Evolutionary conservation across 495 filamentous ascomycete species (phyloP).

Genomic region (Lasiosphaeria ovina): DNA sequence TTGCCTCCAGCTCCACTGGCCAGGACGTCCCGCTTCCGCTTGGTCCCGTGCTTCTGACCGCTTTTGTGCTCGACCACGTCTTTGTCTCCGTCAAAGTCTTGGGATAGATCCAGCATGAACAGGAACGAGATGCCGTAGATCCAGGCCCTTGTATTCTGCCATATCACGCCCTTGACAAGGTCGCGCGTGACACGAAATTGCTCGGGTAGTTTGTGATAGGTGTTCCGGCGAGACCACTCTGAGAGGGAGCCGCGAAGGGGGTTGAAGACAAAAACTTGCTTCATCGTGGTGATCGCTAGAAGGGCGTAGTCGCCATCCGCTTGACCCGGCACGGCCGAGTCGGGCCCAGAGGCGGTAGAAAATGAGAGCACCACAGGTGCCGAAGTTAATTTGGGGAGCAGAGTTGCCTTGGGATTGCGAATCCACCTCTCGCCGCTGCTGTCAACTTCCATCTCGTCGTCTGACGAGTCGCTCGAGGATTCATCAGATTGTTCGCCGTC

Average conservation of each 20-base stretch:
- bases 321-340: slow-evolving; percentile 1
- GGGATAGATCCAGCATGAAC: slow-evolving; percentile 86
- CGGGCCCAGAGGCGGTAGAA: slow-evolving; percentile 22
- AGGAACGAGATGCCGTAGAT: slow-evolving; percentile 81
- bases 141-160: slow-evolving; percentile 81
- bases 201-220: slow-evolving; percentile 66
- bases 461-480: slow-evolving; percentile 23
- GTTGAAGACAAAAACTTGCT: slow-evolving; percentile 75
- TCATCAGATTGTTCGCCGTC: slow-evolving; percentile 33
- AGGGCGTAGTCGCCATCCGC: slow-evolving; percentile 55
- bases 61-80: slow-evolving; percentile 9
- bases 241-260: slow-evolving; percentile 69
- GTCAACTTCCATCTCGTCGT: slow-evolving; percentile 27
- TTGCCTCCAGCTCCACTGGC: slow-evolving; percentile 58
- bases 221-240: slow-evolving; percentile 84
- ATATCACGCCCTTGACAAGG: slow-evolving; percentile 76
- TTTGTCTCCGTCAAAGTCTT: slow-evolving; percentile 56
- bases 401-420: slow-evolving; percentile 60
- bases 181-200: slow-evolving; percentile 70
- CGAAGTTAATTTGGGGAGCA: slow-evolving; percentile 74
- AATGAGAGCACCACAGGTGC: slow-evolving; percentile 65
- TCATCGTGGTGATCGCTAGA: slow-evolving; percentile 70
- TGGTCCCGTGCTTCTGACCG: slow-evolving; percentile 40
- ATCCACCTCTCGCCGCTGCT: slow-evolving; percentile 56
- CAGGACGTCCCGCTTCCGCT: slow-evolving; percentile 50